Percentiles rank a stretch among this genome's conserved stretches.
These are phyloP conservation scores for Botrytis hyacinthi DNA, from an alignment of 2,329 filamentous ascomycete species.

Conservation along the genomic window DNA sequence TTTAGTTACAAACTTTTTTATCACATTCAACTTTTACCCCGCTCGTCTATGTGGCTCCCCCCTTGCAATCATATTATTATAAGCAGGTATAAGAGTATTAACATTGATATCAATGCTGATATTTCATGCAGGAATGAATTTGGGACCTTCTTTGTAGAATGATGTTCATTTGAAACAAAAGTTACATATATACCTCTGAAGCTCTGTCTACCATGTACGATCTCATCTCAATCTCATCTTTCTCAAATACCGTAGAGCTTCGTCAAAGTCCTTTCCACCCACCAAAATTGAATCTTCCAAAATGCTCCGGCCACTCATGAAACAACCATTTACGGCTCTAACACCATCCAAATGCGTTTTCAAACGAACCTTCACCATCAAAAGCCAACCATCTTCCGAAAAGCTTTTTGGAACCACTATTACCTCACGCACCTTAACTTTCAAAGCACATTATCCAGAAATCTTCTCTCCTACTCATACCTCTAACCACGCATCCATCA, in stretches of 20 bases:
- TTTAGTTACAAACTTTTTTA: background rate
- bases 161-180: background rate
- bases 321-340: background rate
- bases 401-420: rapidly evolving
- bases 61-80: background rate
- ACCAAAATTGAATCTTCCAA: background rate
- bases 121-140: background rate
- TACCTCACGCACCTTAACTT: background rate
- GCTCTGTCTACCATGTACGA: background rate
- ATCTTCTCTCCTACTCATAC: background rate
- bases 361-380: background rate
- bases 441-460: background rate
- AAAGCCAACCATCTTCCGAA: background rate
- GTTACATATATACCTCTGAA: background rate
- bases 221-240: background rate
- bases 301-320: background rate
- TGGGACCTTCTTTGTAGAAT: background rate
- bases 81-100: background rate
- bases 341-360: background rate
- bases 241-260: background rate
- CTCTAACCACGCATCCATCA: background rate
- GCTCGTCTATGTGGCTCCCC: background rate
- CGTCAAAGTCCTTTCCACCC: background rate
- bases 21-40: rapidly evolving
- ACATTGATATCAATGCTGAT: background rate